Evolutionary conservation across 768 basidiomycete species (phyloP).

Genomic region (Pisolithus orientalis): DNA sequence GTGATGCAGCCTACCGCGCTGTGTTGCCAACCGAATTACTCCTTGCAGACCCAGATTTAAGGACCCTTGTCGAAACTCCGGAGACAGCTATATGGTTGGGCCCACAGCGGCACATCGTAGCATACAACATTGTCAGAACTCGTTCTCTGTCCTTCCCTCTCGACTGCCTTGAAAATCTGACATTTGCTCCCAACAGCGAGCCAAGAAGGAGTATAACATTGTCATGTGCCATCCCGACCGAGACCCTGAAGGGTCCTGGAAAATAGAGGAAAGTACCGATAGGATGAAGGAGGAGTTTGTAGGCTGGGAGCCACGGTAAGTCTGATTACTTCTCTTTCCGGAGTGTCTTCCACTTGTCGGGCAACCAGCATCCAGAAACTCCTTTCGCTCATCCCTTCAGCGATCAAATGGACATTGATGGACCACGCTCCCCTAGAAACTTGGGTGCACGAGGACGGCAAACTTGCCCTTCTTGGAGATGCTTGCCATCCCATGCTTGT

Average conservation of each 20-base stretch:
- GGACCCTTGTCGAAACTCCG: conserved; percentile 40
- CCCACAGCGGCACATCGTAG: conserved; percentile 40
- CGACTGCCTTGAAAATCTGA: too few relatives aligned
- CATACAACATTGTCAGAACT: conserved; percentile 36
- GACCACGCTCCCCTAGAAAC: conserved; percentile 41
- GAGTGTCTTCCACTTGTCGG: too few relatives aligned
- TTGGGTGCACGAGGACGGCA: conserved; percentile 43
- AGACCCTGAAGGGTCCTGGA: conserved; percentile 39
- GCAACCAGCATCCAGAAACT: conserved; percentile 38
- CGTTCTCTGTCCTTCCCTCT: too few relatives aligned
- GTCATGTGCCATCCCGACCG: conserved; percentile 38
- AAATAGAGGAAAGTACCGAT: conserved; percentile 33
- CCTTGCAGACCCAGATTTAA: conserved; percentile 46
- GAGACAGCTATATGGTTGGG: conserved; percentile 60
- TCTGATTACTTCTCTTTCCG: not conserved
- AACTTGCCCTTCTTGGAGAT: conserved; percentile 45
- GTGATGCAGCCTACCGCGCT: conserved; percentile 59
- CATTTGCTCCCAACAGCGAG: conserved; percentile 16
- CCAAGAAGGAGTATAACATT: conserved; percentile 38
- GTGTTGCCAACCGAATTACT: conserved; percentile 40
- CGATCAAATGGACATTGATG: conserved; percentile 42
- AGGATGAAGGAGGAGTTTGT: conserved; percentile 44
- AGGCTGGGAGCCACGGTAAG: conserved; percentile 44
- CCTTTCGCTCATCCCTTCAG: conserved; percentile 35
- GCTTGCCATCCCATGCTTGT: conserved; percentile 53